Conservation (phyloP, 169 alveolate species). For the Perkinsus olseni region DNA sequence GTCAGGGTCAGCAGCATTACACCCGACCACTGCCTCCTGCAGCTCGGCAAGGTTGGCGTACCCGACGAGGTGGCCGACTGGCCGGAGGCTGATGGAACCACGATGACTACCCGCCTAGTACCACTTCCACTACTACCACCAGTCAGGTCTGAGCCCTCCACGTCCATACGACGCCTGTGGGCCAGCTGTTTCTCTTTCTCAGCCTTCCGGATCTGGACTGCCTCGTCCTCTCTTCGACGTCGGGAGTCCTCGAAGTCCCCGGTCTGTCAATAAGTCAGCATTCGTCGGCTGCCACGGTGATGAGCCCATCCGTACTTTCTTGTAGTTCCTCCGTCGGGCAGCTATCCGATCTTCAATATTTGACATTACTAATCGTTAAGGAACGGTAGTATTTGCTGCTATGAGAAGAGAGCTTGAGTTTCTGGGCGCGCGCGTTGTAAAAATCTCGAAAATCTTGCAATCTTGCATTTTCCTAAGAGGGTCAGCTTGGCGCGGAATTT, state of each 20-base stretch:
- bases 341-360: constrained; percentile 32
- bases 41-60: background rate
- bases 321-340: constrained; percentile 23
- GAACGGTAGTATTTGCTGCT: background rate
- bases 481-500: background rate
- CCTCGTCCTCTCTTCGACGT: constrained; percentile 75
- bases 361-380: background rate
- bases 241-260: constrained; percentile 73
- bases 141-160: background rate
- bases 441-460: background rate
- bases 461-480: background rate
- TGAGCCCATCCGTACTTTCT: constrained; percentile 2
- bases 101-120: background rate
- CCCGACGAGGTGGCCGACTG: background rate
- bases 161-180: constrained; percentile 48
- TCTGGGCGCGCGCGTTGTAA: background rate
- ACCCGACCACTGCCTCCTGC: background rate
- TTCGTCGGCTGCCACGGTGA: background rate
- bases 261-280: too few species aligned
- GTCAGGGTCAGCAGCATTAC: constrained; percentile 1
- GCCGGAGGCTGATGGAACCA: background rate
- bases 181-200: constrained; percentile 69
- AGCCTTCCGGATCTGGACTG: constrained; percentile 78
- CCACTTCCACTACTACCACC: constrained; percentile 27
- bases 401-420: background rate